Evolutionary conservation across 148 eudicot species (phyloP).

Genomic region (Rhododendron molle): DNA sequence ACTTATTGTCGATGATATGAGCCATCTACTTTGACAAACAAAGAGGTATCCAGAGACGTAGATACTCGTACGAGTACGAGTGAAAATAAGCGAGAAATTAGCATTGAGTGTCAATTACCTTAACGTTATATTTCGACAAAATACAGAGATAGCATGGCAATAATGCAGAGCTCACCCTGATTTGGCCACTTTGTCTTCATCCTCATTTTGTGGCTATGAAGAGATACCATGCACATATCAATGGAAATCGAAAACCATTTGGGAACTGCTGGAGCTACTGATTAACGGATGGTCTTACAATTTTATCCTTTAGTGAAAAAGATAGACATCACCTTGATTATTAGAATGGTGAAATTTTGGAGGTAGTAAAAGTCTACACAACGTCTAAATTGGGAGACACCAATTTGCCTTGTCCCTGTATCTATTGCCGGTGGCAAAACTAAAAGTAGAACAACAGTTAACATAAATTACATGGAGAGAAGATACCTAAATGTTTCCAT

Average conservation of each 20-base stretch:
- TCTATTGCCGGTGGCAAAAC: neutral
- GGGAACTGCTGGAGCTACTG: neutral
- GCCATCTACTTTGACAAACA: neutral
- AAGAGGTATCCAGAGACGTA: neutral
- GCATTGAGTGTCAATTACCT: neutral
- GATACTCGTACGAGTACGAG: neutral
- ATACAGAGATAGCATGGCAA: neutral
- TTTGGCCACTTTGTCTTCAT: neutral
- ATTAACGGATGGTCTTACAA: neutral
- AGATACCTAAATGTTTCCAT: neutral
- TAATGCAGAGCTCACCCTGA: neutral
- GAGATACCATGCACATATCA: neutral
- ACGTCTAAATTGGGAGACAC: neutral
- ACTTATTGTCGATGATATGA: neutral
- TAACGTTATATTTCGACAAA: neutral
- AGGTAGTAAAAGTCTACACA: neutral
- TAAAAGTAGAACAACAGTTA: neutral
- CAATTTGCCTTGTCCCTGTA: neutral
- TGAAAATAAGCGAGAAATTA: neutral
- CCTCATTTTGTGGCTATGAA: neutral
- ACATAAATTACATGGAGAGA: neutral
- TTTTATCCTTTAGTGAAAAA: neutral
- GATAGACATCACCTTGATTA: neutral
- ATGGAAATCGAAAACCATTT: neutral
- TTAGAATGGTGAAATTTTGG: neutral